Evolutionary conservation across 2,329 filamentous ascomycete species (phyloP), one percentile per base, ranked within the genome.

Genomic region (Peltaster fructicola): DNA sequence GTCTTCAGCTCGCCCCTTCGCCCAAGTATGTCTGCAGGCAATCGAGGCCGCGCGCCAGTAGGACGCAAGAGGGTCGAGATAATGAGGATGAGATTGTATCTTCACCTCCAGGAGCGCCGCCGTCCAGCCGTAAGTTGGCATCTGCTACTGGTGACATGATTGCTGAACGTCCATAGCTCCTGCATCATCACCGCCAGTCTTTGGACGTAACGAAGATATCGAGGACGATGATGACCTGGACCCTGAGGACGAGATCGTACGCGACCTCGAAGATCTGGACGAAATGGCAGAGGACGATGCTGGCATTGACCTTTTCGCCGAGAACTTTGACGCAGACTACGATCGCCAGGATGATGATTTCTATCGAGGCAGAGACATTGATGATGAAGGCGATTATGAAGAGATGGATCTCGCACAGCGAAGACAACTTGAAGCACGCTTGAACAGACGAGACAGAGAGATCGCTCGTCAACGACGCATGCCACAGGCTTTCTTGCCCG

Each of bases 1-100:
- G n/a, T n/a, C n/a, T n/a, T n/a, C 46, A 90, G 79, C 61, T 90
- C 81, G 50, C 82, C 84, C 48, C 64, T 90, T 32, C 73, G 75
- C 52, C 65, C 72, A 40, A 81, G 73, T 54, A 75, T 78, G 61
- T 71, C 74, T 32, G 84, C 82, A 36, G 81, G 73, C 41, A 92
- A 91, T 54, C 71, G 80, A 39, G 79, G 80, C 26, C 52, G 54
- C 10, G 55, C 54, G 26, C 41, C 56, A 34, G 63, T 55, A 36
- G 54, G 61, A 33, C 61, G 68, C 32, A 77, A 77, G 51, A 65
- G 73, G n/a, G n/a, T n/a, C n/a, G n/a, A n/a, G n/a, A n/a, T n/a
- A n/a, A n/a, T n/a, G n/a, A n/a, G n/a, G n/a, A n/a, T n/a, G n/a
- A n/a, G n/a, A n/a, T n/a, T n/a, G n/a, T n/a, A n/a, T n/a, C n/a